phyloP scores from a whole-genome alignment of 176 grass and related monocot species.

The Oryza coarctata region DNA sequence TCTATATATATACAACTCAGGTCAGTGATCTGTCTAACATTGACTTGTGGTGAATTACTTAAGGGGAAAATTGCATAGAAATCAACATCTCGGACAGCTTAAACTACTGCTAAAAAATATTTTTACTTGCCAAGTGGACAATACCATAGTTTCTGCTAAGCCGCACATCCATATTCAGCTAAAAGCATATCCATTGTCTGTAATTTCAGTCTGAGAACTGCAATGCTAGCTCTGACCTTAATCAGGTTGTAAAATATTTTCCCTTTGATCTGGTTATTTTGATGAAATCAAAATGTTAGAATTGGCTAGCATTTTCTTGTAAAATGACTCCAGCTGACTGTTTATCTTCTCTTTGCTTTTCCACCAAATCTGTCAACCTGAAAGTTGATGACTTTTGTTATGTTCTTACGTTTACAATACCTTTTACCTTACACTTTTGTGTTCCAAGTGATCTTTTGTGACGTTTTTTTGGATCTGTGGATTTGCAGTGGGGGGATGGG shows the following conservation, averaged over 20 bases:
- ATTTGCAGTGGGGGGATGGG: slow-evolving; percentile 81
- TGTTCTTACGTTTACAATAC: background rate
- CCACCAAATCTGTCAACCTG: background rate
- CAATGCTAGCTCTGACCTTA: background rate
- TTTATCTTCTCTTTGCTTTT: background rate
- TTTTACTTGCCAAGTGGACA: background rate
- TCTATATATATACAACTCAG: no score
- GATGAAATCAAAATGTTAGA: background rate
- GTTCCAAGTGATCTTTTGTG: background rate
- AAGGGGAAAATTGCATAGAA: background rate
- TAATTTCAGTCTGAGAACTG: background rate
- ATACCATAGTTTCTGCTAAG: background rate
- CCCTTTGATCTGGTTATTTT: background rate
- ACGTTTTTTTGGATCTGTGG: background rate
- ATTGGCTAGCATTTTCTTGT: background rate
- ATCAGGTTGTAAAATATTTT: background rate
- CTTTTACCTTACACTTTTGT: background rate
- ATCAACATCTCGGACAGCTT: background rate
- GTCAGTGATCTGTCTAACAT: no score
- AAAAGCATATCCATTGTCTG: background rate
- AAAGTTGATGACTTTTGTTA: background rate
- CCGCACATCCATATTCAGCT: background rate
- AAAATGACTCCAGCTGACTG: background rate
- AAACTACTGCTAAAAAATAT: background rate
- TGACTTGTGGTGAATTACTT: no score